Evolutionary conservation across 169 alveolate species (phyloP), one percentile per base, ranked within the genome.

Genomic region (Amoebophrya sp.): DNA sequence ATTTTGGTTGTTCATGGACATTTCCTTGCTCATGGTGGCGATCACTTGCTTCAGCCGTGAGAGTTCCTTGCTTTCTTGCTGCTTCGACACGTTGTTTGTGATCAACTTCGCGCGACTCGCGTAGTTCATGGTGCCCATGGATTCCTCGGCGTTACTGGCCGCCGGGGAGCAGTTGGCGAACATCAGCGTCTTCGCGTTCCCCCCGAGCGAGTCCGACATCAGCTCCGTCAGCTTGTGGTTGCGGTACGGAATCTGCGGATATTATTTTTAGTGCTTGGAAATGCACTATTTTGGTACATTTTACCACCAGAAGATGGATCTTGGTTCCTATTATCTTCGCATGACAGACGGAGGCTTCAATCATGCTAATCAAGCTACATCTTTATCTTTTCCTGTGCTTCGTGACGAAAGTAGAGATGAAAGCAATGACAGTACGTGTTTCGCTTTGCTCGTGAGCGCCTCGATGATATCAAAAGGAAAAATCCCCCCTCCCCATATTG

Each of bases 241-340:
- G 89, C 99, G 94, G 94, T 95, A 97, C 2, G 99, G 98, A 54
- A 95, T 94, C 91, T 95, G 95, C 23, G 77, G 54, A n/a, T 93
- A 95, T n/a, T n/a, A n/a, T n/a, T n/a, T n/a, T n/a, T n/a, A n/a
- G n/a, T n/a, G n/a, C n/a, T n/a, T n/a, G n/a, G n/a, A n/a, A n/a
- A n/a, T n/a, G n/a, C n/a, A n/a, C n/a, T n/a, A n/a, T n/a, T n/a
- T n/a, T n/a, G n/a, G n/a, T n/a, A n/a, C n/a, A n/a, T n/a, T n/a
- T n/a, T n/a, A n/a, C n/a, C n/a, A n/a, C n/a, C n/a, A n/a, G n/a
- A n/a, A n/a, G n/a, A n/a, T n/a, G n/a, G n/a, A n/a, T n/a, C n/a
- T n/a, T n/a, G n/a, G n/a, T n/a, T n/a, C n/a, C n/a, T n/a, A n/a
- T n/a, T n/a, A n/a, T n/a, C n/a, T n/a, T n/a, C n/a, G n/a, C n/a